These are phyloP conservation scores for Lizanozyma gosingica DNA, from an alignment of 1,139 yeast species.

Conservation along the genomic window DNA sequence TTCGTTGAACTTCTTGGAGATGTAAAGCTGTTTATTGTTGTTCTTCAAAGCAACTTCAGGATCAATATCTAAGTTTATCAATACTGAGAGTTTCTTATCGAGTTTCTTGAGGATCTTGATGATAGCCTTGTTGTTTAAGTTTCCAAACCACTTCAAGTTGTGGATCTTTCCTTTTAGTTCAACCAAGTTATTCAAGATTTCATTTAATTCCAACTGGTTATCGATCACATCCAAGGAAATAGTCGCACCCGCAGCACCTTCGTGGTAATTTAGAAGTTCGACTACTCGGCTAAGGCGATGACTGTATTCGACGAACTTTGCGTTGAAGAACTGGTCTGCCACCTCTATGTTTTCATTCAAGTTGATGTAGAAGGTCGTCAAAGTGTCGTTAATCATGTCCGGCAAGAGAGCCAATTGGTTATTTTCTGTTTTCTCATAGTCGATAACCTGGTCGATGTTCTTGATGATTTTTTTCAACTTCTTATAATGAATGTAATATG, in stretches of 20 bases:
- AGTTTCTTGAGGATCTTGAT: slow-evolving; percentile 82
- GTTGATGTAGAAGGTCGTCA: slow-evolving; percentile 67
- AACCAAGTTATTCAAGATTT: slow-evolving; percentile 62
- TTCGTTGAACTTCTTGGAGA: slow-evolving; percentile 63
- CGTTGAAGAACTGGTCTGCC: slow-evolving; percentile 71
- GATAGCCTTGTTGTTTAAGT: slow-evolving; percentile 84
- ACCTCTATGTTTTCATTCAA: slow-evolving; percentile 76
- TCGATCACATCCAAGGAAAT: slow-evolving; percentile 1
- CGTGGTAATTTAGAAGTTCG: not conserved
- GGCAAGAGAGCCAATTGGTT: not conserved
- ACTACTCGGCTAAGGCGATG: slow-evolving; percentile 30
- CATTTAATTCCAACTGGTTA: slow-evolving; percentile 65
- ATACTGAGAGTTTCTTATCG: slow-evolving; percentile 60
- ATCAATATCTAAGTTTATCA: slow-evolving; percentile 12
- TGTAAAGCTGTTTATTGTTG: slow-evolving; percentile 55
- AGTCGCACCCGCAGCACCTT: not conserved
- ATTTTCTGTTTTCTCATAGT: slow-evolving; percentile 7
- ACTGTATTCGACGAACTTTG: slow-evolving; percentile 64
- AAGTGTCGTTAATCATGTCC: slow-evolving; percentile 21
- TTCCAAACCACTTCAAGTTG: slow-evolving; percentile 89
- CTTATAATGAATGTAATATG: slow-evolving; percentile 39
- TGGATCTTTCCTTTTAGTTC: slow-evolving; percentile 74
- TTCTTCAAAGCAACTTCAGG: slow-evolving; percentile 35
- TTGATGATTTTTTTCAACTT: slow-evolving; percentile 36
- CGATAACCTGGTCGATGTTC: slow-evolving; percentile 20